These are phyloP conservation scores for Penicillium coffeae DNA, from an alignment of 495 filamentous ascomycete genomes.

Conservation along the genomic window DNA sequence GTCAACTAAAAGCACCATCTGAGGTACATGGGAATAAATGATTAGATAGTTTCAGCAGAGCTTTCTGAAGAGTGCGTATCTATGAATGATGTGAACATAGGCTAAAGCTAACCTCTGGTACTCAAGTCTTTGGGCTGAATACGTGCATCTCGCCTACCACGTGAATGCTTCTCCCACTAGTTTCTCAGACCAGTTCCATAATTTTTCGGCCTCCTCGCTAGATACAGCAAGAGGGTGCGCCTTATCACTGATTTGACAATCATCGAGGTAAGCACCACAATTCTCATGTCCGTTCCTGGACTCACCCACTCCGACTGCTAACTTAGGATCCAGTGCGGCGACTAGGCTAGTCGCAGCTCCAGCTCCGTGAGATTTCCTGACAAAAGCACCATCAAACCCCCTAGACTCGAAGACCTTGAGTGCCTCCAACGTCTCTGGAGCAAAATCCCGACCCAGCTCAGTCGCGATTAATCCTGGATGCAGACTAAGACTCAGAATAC, in stretches of 20 bases:
- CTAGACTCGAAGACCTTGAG: constrained; percentile 15
- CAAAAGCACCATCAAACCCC: constrained; percentile 14
- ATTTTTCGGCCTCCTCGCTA: constrained; percentile 41
- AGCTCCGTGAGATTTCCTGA: constrained; percentile 25
- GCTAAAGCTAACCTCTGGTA: constrained; percentile 3
- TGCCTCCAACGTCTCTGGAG: constrained; percentile 9
- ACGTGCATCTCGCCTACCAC: constrained; percentile 22
- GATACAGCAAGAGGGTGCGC: constrained; percentile 21
- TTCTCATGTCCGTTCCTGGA: constrained; percentile 27
- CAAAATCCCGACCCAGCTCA: constrained; percentile 23
- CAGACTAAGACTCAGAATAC: constrained; percentile 25
- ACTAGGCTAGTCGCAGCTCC: constrained; percentile 42
- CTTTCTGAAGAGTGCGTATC: no score
- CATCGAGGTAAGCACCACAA: constrained; percentile 35
- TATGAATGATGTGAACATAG: no score
- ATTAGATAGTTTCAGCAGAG: no score
- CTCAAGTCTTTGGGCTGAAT: background rate
- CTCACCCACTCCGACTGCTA: constrained; percentile 18
- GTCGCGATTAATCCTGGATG: constrained; percentile 41
- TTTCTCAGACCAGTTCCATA: constrained; percentile 48
- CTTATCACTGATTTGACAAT: constrained; percentile 36
- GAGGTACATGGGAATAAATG: no score
- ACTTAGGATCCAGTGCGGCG: constrained; percentile 42
- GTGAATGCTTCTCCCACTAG: constrained; percentile 46
- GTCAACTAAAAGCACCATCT: no score